These are phyloP conservation scores for Candida gigantensis DNA, from an alignment of 1,139 yeast genomes.

Conservation along the genomic window DNA sequence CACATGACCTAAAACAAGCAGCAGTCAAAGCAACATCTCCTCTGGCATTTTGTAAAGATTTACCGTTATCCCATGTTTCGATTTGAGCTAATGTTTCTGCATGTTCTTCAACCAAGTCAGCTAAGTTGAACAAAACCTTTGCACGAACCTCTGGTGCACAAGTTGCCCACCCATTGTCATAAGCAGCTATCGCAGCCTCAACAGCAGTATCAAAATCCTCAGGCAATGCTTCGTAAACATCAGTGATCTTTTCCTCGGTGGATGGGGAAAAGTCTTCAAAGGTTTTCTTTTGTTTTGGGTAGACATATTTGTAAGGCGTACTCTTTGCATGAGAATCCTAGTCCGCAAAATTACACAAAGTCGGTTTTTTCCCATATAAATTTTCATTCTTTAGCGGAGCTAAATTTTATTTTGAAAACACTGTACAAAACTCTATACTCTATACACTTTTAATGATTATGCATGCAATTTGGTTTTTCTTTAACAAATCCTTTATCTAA, in stretches of 20 bases:
- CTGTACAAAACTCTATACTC: no score
- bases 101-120: conserved; percentile 62
- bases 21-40: conserved; percentile 66
- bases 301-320: no score
- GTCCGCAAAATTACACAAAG: no score
- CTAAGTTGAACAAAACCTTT: conserved; percentile 54
- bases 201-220: conserved; percentile 81
- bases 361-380: no score
- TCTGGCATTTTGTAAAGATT: conserved; percentile 56
- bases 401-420: no score
- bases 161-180: conserved; percentile 36
- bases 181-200: conserved; percentile 72
- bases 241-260: conserved; percentile 65
- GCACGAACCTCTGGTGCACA: conserved; percentile 53
- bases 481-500: conserved; percentile 24
- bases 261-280: conserved; percentile 64
- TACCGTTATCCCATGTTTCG: conserved; percentile 82
- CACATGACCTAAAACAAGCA: conserved; percentile 67
- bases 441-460: conserved; percentile 15
- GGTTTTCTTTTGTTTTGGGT: conserved; percentile 50
- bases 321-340: no score
- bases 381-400: no score
- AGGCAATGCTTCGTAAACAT: conserved; percentile 66
- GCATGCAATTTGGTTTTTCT: conserved; percentile 13
- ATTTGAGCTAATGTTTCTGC: conserved; percentile 62